Percentiles rank a stretch among this genome's conserved stretches.
Conservation (phyloP, 805 yeast genomes). For the Lipomyces spencermartinsiae region DNA sequence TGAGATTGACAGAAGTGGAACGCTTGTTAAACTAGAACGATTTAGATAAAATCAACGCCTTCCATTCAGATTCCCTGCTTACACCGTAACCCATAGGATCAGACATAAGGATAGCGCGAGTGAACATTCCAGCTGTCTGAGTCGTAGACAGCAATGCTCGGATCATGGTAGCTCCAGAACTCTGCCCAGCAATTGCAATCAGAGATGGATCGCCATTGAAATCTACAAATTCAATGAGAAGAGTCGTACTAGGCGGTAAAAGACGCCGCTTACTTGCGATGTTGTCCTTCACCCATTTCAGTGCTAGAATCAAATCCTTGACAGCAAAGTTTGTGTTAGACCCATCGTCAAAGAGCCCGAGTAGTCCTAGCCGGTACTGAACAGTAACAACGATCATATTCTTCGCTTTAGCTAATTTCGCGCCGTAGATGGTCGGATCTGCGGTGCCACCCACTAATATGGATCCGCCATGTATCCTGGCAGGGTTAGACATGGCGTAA, state of each 20-base stretch:
- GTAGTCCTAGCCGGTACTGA: conserved; percentile 37
- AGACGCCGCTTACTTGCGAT: conserved; percentile 33
- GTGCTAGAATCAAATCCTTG: conserved; percentile 39
- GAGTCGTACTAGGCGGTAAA: neutral
- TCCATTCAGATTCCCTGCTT: neutral
- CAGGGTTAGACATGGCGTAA: conserved; percentile 40
- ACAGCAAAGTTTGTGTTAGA: conserved; percentile 33
- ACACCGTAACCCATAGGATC: conserved; percentile 38
- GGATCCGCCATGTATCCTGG: conserved; percentile 52
- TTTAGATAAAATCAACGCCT: neutral
- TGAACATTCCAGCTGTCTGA: conserved; percentile 24
- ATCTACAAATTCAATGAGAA: neutral
- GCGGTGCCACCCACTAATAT: conserved; percentile 44
- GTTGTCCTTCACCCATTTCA: conserved; percentile 46
- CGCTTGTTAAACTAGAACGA: conserved; percentile 27
- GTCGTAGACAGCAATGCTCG: conserved; percentile 32
- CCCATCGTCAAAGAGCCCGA: conserved; percentile 39
- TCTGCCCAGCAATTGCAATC: conserved; percentile 48
- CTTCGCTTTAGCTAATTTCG: conserved; percentile 37
- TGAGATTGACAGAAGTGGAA: conserved; percentile 17
- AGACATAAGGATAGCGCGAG: conserved; percentile 31
- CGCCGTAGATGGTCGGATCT: conserved; percentile 42
- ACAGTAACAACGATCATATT: conserved; percentile 40
- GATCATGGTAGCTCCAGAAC: conserved; percentile 44
- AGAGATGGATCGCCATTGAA: conserved; percentile 46